Evolutionary conservation across 208 protist genomes (phyloP).

Genomic region (Balamuthia mandrillaris): DNA sequence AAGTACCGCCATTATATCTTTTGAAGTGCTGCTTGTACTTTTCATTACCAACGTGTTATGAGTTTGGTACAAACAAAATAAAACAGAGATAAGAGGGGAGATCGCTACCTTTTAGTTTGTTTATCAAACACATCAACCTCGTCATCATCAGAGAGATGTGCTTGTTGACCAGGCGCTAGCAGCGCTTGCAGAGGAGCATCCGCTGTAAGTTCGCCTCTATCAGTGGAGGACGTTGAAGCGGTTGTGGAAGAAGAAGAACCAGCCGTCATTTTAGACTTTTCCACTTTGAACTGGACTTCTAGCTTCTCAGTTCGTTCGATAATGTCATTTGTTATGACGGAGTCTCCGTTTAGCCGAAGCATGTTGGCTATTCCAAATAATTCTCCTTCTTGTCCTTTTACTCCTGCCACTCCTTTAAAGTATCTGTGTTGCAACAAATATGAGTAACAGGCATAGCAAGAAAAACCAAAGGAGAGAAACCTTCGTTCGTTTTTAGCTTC

Average conservation of each 20-base stretch:
- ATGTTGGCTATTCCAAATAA: constrained; percentile 53
- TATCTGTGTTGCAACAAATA: not conserved
- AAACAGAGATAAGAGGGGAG: not conserved
- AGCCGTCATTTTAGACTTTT: not conserved
- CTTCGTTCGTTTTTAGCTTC: constrained; percentile 26
- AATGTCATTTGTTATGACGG: constrained; percentile 40
- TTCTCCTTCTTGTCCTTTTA: constrained; percentile 47
- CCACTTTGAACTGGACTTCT: not conserved
- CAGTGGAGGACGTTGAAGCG: too few species aligned
- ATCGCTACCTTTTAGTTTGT: not conserved
- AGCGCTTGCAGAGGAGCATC: not conserved
- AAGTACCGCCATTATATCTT: constrained; percentile 1
- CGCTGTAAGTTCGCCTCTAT: too few species aligned
- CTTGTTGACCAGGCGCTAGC: not conserved
- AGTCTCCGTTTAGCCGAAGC: constrained; percentile 20
- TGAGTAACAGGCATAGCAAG: not conserved
- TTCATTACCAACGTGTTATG: not conserved
- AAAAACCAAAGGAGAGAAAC: not conserved
- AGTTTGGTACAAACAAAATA: not conserved
- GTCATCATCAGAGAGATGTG: not conserved
- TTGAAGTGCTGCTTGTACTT: not conserved
- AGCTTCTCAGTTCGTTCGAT: constrained; percentile 38
- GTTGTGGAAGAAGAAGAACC: not conserved
- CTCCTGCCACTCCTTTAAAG: constrained; percentile 50
- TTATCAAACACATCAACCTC: not conserved